Evolutionary conservation across 495 filamentous ascomycete genomes (phyloP).

Genomic region (Halenospora varia): DNA sequence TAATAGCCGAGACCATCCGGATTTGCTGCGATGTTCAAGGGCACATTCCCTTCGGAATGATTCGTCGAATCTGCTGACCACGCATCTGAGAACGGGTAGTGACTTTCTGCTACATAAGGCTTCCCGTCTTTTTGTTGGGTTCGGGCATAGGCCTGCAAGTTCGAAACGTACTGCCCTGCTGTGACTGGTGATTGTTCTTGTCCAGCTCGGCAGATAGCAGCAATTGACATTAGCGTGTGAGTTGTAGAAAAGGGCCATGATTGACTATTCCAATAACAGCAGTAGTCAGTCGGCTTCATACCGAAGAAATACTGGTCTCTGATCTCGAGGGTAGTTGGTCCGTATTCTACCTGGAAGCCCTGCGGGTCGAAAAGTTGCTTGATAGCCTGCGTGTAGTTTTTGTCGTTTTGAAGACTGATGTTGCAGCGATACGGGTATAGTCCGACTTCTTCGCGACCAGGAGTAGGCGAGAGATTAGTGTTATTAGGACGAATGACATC

Average conservation of each 20-base stretch:
- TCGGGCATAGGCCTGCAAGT: slow-evolving; percentile 34
- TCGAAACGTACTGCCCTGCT: slow-evolving; percentile 30
- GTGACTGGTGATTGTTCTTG: slow-evolving; percentile 27
- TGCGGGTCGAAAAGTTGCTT: slow-evolving; percentile 33
- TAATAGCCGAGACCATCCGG: slow-evolving; percentile 35
- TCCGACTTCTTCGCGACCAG: slow-evolving; percentile 39
- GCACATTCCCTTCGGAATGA: slow-evolving; percentile 34
- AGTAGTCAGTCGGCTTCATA: slow-evolving; percentile 34
- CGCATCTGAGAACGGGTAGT: slow-evolving; percentile 34
- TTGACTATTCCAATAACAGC: slow-evolving; percentile 44
- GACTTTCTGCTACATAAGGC: slow-evolving; percentile 42
- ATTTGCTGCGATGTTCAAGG: slow-evolving; percentile 40
- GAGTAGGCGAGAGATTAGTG: slow-evolving; percentile 31
- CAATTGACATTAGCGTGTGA: slow-evolving; percentile 32
- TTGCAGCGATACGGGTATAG: slow-evolving; percentile 39
- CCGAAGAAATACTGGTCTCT: slow-evolving; percentile 37
- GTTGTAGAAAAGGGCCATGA: slow-evolving; percentile 43
- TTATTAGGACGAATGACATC: slow-evolving; percentile 33
- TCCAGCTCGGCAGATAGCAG: slow-evolving; percentile 31
- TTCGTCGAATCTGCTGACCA: slow-evolving; percentile 38
- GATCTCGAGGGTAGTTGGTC: slow-evolving; percentile 41
- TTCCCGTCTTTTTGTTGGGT: slow-evolving; percentile 40
- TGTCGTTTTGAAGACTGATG: slow-evolving; percentile 33
- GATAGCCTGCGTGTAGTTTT: slow-evolving; percentile 28
- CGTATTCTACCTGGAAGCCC: slow-evolving; percentile 36